phyloP scores from a whole-genome alignment of 164 flowering plant species.

The Stephania yunnanensis region DNA sequence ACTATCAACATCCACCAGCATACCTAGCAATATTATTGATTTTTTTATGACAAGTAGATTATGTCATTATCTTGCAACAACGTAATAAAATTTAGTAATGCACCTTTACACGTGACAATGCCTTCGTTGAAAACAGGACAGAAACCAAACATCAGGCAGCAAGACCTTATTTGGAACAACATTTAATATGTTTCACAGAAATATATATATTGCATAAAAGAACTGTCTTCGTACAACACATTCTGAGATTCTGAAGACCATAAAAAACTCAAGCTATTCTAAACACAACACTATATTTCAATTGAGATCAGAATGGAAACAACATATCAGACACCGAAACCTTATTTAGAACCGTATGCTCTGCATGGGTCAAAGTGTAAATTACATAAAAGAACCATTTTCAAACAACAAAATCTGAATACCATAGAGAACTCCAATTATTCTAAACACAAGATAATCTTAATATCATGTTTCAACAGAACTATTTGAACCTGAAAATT shows the following conservation, averaged over 20 bases:
- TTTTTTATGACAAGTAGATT: background rate
- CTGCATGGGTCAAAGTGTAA: background rate
- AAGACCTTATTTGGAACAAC: background rate
- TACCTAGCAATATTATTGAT: background rate
- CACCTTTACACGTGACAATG: background rate
- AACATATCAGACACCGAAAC: background rate
- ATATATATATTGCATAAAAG: too few species aligned
- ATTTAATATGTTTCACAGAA: too few species aligned
- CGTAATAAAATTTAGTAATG: background rate
- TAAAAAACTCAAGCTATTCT: too few species aligned
- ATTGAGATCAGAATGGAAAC: too few species aligned
- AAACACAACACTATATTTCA: too few species aligned
- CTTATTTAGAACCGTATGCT: background rate
- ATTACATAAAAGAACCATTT: too few species aligned
- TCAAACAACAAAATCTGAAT: too few species aligned
- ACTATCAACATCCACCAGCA: background rate
- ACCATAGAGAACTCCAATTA: too few species aligned
- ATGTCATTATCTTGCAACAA: background rate
- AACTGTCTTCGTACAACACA: too few species aligned
- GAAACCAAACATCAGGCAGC: background rate
- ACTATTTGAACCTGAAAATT: too few species aligned
- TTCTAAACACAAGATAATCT: too few species aligned
- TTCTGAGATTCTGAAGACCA: too few species aligned
- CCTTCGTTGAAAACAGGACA: background rate
- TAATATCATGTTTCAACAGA: background rate